These are phyloP conservation scores for Claviceps arundinis DNA, from an alignment of 2,329 filamentous ascomycete genomes.

Conservation along the genomic window DNA sequence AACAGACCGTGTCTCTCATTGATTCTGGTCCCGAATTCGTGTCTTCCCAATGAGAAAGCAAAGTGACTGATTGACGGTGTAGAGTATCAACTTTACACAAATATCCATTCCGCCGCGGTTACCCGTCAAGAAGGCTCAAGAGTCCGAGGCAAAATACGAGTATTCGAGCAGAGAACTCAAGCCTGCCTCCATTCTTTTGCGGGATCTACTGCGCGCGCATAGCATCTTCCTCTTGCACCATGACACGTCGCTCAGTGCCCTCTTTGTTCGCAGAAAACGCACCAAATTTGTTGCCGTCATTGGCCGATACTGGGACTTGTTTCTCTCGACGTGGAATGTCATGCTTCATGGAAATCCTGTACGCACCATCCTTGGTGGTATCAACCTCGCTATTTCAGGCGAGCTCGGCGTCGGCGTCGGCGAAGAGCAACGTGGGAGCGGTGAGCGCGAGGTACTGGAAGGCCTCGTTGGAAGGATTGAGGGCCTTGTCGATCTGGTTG, in stretches of 20 bases:
- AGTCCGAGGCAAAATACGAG: constrained; percentile 42
- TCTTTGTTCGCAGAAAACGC: constrained; percentile 52
- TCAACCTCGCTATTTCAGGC: constrained; percentile 80
- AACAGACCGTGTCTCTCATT: not conserved
- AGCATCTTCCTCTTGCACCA: constrained; percentile 80
- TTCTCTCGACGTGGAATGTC: constrained; percentile 68
- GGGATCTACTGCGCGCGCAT: constrained; percentile 74
- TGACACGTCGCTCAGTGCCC: constrained; percentile 54
- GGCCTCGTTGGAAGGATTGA: constrained; percentile 69
- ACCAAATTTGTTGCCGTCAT: constrained; percentile 59
- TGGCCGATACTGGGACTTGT: constrained; percentile 67
- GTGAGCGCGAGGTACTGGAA: constrained; percentile 84
- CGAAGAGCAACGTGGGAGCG: constrained; percentile 88
- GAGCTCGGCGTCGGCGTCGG: constrained; percentile 90
- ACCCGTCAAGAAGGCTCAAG: constrained; percentile 23
- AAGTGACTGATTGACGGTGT: not conserved
- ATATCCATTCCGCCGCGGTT: constrained; percentile 46
- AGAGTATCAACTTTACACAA: constrained; percentile 62
- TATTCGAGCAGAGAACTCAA: constrained; percentile 88
- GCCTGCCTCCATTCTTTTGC: constrained; percentile 61
- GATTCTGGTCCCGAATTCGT: not conserved
- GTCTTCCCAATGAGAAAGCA: not conserved
- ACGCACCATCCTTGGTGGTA: constrained; percentile 62
- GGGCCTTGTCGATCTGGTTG: constrained; percentile 76
- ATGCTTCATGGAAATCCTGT: constrained; percentile 82